Percentiles rank a stretch among this genome's conserved stretches.
Conservation (phyloP, 2,329 filamentous ascomycete genomes). For the Fusarium nisikadoi region DNA sequence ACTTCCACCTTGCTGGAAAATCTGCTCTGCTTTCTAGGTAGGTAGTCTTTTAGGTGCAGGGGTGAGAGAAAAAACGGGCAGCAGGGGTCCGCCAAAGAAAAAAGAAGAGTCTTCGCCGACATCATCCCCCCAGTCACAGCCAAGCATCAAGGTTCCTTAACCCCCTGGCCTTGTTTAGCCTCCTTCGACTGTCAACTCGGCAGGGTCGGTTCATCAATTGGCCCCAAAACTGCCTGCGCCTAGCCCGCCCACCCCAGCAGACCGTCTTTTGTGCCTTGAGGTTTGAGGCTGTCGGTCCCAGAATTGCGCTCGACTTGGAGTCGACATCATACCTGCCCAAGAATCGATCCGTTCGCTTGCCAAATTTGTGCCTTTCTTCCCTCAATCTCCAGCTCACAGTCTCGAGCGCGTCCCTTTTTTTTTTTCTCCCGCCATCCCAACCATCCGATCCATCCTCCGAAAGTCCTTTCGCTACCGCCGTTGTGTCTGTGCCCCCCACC, state of each 20-base stretch:
- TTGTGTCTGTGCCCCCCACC: constrained; percentile 45
- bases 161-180: constrained; percentile 45
- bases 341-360: constrained; percentile 35
- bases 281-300: constrained; percentile 40
- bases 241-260: constrained; percentile 42
- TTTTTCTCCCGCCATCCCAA: not conserved
- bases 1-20: constrained; percentile 29
- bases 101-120: constrained; percentile 34
- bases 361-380: constrained; percentile 42
- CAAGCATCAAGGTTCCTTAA: constrained; percentile 43
- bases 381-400: constrained; percentile 24
- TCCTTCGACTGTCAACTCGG: constrained; percentile 45
- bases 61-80: constrained; percentile 42
- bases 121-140: constrained; percentile 42
- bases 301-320: constrained; percentile 39
- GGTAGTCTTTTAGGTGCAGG: constrained; percentile 13
- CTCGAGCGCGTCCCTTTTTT: constrained; percentile 28
- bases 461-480: constrained; percentile 35
- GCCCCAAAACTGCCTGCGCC: constrained; percentile 39
- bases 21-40: constrained; percentile 19
- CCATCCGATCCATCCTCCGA: constrained; percentile 24
- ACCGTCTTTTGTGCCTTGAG: constrained; percentile 44
- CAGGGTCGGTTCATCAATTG: constrained; percentile 46
- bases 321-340: constrained; percentile 45
- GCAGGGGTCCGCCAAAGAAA: constrained; percentile 35